Base-by-base conservation (phyloP, 129 eudicot genomes). In the Dittrichia graveolens region DNA sequence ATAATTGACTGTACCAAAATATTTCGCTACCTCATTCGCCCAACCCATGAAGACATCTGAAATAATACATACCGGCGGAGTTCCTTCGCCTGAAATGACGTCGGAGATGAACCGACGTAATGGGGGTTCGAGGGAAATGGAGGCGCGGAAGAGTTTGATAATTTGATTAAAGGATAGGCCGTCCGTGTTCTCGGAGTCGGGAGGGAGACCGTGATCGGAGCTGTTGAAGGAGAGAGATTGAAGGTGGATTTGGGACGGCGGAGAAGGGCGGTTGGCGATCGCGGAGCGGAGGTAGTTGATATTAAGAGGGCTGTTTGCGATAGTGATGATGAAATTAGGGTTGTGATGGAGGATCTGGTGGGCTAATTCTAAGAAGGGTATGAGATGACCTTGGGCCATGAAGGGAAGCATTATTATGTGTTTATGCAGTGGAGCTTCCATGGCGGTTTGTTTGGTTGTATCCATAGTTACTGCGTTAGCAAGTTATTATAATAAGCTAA, bases 111-210 rank as follows among this genome's bases (percentile, higher is more conserved):
- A 64, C 34, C 0, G 9, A 0, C 67, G 65, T 12, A 86, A 69
- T 0, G 86, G 87, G 6, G 67, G 5, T 78, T 84, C 74, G 14
- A 89, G 86, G 50, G 89, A 41, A 9, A 83, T 0, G 44, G 96
- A 78, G 56, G 97, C 72, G 4, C 69, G 74, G 44, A 85, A 85
- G 55, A 92, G 87, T 46, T 58, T 61, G 43, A 81, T 47, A 38
- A 86, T 47, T 38, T 81, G 84, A 67, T 56, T 0, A 0, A 82
- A 67, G 5, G 88, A 39, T 18, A 92, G 7, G 43, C 81, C 54
- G 45, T 89, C 90, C 3, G 98, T 89, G 92, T 83, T 92, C 65
- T 92, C 98, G 6, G 85, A 68, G 68, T 84, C 72, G 5, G 95
- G 90, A 0, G 97, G 95, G 38, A 88, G 84, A 37, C 67, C 52